Percentiles rank a stretch among this genome's conserved stretches.
These are phyloP conservation scores for Penicillium turbatum DNA, from an alignment of 495 filamentous ascomycete species.

Conservation along the genomic window DNA sequence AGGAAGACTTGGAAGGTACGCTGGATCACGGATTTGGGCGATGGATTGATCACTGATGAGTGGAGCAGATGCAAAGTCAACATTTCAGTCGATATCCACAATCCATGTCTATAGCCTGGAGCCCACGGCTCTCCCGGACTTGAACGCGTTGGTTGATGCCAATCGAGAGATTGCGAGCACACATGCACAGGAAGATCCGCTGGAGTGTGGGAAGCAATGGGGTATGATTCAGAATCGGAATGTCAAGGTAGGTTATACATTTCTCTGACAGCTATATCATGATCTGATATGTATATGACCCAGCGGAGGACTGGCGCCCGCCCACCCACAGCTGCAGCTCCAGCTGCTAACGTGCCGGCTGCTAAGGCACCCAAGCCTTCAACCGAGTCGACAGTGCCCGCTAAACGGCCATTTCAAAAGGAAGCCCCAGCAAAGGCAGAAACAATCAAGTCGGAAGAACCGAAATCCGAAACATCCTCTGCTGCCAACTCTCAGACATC, in stretches of 20 bases:
- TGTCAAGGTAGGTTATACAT: constrained; percentile 47
- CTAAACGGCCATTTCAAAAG: constrained; percentile 32
- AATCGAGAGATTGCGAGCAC: constrained; percentile 54
- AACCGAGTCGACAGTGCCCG: constrained; percentile 29
- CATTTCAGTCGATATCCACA: constrained; percentile 65
- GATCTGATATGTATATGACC: constrained; percentile 12
- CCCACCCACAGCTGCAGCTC: constrained; percentile 26
- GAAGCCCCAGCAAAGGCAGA: constrained; percentile 25
- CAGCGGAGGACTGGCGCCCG: constrained; percentile 48
- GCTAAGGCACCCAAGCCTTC: constrained; percentile 12
- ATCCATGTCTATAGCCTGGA: constrained; percentile 88
- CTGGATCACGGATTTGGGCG: background rate
- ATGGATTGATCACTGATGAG: background rate
- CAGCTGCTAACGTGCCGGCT: constrained; percentile 16
- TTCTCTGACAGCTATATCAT: background rate
- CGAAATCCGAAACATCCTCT: constrained; percentile 25
- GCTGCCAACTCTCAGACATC: constrained; percentile 26
- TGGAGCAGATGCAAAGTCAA: constrained; percentile 57
- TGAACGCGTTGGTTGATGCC: constrained; percentile 68
- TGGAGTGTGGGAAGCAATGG: constrained; percentile 56
- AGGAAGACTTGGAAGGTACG: constrained; percentile 73
- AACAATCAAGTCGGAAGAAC: constrained; percentile 25
- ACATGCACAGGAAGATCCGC: constrained; percentile 56
- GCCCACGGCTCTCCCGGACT: constrained; percentile 64
- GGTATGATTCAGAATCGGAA: constrained; percentile 65